Evolutionary conservation across 2,329 filamentous ascomycete genomes (phyloP), one percentile per base, ranked within the genome.

Genomic region (Colletotrichum destructivum): DNA sequence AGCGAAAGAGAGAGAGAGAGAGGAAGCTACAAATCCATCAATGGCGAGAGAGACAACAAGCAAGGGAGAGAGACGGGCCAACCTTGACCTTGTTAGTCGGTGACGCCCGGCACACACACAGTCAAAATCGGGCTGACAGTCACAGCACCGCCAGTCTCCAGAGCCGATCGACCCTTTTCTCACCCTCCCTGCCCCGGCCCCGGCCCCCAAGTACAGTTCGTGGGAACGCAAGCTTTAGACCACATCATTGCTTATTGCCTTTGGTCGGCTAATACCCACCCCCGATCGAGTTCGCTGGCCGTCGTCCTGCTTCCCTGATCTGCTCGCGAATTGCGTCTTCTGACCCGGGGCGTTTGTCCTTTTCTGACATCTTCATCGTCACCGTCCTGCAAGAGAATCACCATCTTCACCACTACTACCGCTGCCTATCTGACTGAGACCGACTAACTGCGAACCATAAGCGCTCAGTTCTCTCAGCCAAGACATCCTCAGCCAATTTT

Each of bases 171-270:
- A 59, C 52, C 54, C 47, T 54, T 69, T 71, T 35, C 31, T 15
- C 51, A 62, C 69, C 59, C 69, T 72, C 65, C 60, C 65, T 64
- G 65, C 40, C 67, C 62, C 38, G 61, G 35, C 61, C 47, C 55
- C n/a, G 31, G 31, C 31, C 31, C 31, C 31, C 31, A 35, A 35
- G 31, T 49, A 31, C 66, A 63, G 62, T 67, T 71, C 70, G 70
- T 66, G 70, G 67, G 56, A 72, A 72, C 60, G 70, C 47, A 56
- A 71, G 70, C 66, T 71, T 66, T 47, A 40, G 66, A 66, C 70
- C 55, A 71, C 61, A 46, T 66, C 66, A 54, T 70, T 72, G 70
- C 70, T 71, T 72, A 72, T 71, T 72, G 62, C 31, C 67, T 71
- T 31, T 49, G 31, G 38, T 52, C 49, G 66, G 61, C 61, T 26